phyloP scores from a whole-genome alignment of 2,329 filamentous ascomycete species.

The Thielaviopsis musarum region DNA sequence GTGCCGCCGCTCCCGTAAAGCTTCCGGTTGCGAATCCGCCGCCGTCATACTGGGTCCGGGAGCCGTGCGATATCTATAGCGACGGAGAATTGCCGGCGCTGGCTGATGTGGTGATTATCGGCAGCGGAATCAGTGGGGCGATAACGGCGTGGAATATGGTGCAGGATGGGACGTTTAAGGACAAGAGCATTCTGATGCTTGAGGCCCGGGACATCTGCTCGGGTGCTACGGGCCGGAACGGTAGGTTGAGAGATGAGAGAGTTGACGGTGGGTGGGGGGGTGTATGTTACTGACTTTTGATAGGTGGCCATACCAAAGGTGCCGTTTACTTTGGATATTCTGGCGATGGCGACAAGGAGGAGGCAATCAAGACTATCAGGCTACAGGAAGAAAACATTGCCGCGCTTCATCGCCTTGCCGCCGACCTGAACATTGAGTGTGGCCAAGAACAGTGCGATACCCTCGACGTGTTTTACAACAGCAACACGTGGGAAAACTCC shows the following conservation, averaged over 20 bases:
- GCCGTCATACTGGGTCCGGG: constrained; percentile 15
- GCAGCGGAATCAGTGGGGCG: constrained; percentile 36
- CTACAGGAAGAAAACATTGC: constrained; percentile 12
- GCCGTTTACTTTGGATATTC: constrained; percentile 7
- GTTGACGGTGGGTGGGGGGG: neutral
- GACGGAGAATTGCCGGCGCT: constrained; percentile 19
- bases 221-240: constrained; percentile 23
- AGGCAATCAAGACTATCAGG: constrained; percentile 10
- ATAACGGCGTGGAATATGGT: constrained; percentile 20
- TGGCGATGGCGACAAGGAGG: constrained; percentile 1
- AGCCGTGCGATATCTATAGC: constrained; percentile 12
- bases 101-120: constrained; percentile 34
- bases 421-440: constrained; percentile 9
- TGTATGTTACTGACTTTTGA: neutral
- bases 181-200: constrained; percentile 18
- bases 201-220: constrained; percentile 21
- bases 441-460: constrained; percentile 10
- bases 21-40: neutral
- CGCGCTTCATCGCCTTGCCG: constrained; percentile 10
- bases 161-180: neutral
- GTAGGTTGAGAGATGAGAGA: constrained; percentile 8
- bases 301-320: constrained; percentile 11
- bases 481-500: constrained; percentile 3
- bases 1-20: constrained; percentile 1
- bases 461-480: constrained; percentile 8